Conservation (phyloP, 2,329 filamentous ascomycete genomes). For the Alternaria sp. region DNA sequence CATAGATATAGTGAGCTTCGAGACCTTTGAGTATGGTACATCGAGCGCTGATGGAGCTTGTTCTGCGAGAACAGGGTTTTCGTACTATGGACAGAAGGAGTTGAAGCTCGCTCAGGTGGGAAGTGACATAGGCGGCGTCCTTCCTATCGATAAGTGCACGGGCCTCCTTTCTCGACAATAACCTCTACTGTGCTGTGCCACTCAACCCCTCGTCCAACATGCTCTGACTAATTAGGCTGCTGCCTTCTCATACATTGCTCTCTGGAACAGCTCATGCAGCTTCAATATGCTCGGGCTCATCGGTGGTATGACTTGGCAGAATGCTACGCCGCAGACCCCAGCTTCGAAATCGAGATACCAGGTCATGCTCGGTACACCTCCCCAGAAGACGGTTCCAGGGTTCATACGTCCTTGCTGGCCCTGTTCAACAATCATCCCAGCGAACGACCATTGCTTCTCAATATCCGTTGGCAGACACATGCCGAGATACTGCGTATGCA, state of each 20-base stretch:
- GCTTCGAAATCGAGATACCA: slow-evolving; percentile 19
- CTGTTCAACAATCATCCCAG: background rate
- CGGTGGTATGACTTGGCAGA: slow-evolving; percentile 19
- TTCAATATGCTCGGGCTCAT: slow-evolving; percentile 17
- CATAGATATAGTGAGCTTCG: background rate
- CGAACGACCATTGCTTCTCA: slow-evolving; percentile 4
- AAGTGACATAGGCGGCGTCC: background rate
- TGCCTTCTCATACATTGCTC: slow-evolving; percentile 7
- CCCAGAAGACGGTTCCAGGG: slow-evolving; percentile 15
- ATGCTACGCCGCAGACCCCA: slow-evolving; percentile 21
- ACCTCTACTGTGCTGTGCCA: background rate
- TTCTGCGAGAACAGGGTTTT: background rate
- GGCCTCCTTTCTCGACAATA: background rate
- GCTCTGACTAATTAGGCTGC: background rate
- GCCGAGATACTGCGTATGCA: slow-evolving; percentile 16
- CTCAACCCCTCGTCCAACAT: background rate
- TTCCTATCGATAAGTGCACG: slow-evolving; percentile 6
- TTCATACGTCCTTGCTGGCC: slow-evolving; percentile 14
- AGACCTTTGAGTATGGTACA: background rate
- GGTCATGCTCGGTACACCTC: slow-evolving; percentile 16
- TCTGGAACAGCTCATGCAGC: slow-evolving; percentile 15
- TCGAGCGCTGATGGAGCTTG: background rate
- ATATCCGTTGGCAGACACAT: slow-evolving; percentile 9
- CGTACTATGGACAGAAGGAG: background rate
- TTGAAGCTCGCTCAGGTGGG: background rate